Conservation (phyloP, 2,329 filamentous ascomycete genomes). For the Simplicillium aogashimaense region DNA sequence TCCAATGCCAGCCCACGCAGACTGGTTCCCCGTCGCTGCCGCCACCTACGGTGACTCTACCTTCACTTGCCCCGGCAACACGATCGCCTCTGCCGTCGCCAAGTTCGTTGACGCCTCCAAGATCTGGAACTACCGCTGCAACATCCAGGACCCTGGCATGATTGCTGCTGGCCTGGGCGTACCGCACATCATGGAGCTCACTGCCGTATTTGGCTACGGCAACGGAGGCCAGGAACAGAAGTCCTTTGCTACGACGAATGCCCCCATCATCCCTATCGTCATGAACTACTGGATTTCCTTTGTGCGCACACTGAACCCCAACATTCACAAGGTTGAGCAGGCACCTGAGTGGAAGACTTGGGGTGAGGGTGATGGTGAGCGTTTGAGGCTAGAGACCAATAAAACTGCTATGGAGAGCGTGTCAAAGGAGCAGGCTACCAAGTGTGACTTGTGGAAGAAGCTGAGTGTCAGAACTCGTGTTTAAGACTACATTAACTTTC, state of each 20-base stretch:
- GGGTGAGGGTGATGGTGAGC: constrained; percentile 10
- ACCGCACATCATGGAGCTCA: constrained; percentile 31
- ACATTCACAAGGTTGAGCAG: constrained; percentile 13
- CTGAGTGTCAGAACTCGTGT: constrained; percentile 7
- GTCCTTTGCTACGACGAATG: constrained; percentile 28
- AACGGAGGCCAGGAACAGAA: constrained; percentile 10
- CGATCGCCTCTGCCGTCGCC: constrained; percentile 12
- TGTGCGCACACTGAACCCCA: constrained; percentile 27
- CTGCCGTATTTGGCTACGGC: constrained; percentile 30
- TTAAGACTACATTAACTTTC: no score
- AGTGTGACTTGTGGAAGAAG: constrained; percentile 29
- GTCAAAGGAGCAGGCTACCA: constrained; percentile 15
- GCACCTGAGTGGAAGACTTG: constrained; percentile 26
- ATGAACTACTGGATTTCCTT: constrained; percentile 35
- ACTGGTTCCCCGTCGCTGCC: constrained; percentile 26
- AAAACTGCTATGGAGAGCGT: constrained; percentile 25
- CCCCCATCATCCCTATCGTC: constrained; percentile 25
- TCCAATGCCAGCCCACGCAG: constrained; percentile 19
- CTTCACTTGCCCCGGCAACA: constrained; percentile 25
- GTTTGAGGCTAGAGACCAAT: constrained; percentile 24
- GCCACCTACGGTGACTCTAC: constrained; percentile 26
- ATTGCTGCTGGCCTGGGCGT: constrained; percentile 25
- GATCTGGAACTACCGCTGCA: constrained; percentile 32
- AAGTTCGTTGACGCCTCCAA: neutral
- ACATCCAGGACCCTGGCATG: constrained; percentile 25